phyloP scores from a whole-genome alignment of 2,329 filamentous ascomycete species.

The Colletotrichum sp. region DNA sequence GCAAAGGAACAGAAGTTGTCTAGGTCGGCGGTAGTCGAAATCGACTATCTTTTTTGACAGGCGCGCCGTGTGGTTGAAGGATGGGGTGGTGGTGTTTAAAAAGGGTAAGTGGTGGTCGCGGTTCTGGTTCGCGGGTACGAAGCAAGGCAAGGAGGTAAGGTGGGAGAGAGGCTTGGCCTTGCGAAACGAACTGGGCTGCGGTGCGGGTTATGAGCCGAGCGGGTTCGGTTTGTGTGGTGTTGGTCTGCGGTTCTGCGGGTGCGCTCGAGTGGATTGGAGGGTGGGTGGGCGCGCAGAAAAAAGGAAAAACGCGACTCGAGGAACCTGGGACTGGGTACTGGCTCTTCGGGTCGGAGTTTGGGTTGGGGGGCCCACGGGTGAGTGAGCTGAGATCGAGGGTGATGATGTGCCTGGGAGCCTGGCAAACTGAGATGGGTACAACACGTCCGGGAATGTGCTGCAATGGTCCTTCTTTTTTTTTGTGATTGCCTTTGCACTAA shows the following conservation, averaged over 20 bases:
- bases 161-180: slow-evolving; percentile 2
- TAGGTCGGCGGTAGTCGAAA: slow-evolving; percentile 5
- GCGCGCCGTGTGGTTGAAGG: not conserved
- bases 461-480: not conserved
- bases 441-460: not conserved
- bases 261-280: not conserved
- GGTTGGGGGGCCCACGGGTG: not conserved
- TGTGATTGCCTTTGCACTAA: not conserved
- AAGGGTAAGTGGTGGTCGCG: not conserved
- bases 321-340: not conserved
- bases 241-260: not conserved
- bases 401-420: not conserved
- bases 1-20: not conserved
- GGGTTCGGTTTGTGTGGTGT: slow-evolving; percentile 1
- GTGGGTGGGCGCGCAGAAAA: slow-evolving; percentile 1
- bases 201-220: slow-evolving; percentile 12
- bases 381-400: not conserved
- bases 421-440: not conserved
- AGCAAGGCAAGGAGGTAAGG: not conserved
- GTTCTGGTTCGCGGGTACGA: slow-evolving; percentile 2
- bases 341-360: not conserved
- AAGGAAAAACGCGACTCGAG: slow-evolving; percentile 20
- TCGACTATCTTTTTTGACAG: slow-evolving; percentile 18
- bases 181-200: slow-evolving; percentile 10
- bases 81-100: not conserved